A percentile compares a stretch with the other conserved stretches of the same genome.
Evolutionary conservation across 345 rosid species (phyloP).

Genomic region (Populus pruinosa): DNA sequence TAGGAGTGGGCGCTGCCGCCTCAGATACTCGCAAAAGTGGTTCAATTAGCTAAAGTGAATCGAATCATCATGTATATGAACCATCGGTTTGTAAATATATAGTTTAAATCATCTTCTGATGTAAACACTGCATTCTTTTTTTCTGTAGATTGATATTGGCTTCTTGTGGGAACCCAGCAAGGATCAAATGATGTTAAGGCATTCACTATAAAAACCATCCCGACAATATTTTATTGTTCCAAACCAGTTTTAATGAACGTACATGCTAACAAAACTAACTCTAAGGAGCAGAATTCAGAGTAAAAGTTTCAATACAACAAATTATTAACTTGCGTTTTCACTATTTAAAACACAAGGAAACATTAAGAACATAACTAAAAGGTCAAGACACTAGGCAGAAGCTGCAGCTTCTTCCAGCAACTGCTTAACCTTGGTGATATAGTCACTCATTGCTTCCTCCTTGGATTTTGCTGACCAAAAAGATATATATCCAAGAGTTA

Average conservation of each 20-base stretch:
- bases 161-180: not conserved
- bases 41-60: not conserved
- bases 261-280: not conserved
- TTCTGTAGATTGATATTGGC: not conserved
- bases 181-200: not conserved
- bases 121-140: too few species aligned
- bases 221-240: not conserved
- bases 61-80: not conserved
- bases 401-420: constrained; percentile 50
- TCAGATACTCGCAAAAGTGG: not conserved
- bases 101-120: too few species aligned
- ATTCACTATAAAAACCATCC: not conserved
- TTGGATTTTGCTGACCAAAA: constrained; percentile 49
- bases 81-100: not conserved
- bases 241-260: not conserved
- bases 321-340: constrained; percentile 2
- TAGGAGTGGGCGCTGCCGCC: too few species aligned
- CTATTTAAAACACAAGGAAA: not conserved
- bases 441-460: constrained; percentile 73
- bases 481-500: not conserved
- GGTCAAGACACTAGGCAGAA: constrained; percentile 22
- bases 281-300: not conserved
- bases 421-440: constrained; percentile 77
- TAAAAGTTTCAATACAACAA: not conserved
- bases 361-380: not conserved